Conservation (phyloP, 139 green algal genomes). For the Chlamydomonas sp. region DNA sequence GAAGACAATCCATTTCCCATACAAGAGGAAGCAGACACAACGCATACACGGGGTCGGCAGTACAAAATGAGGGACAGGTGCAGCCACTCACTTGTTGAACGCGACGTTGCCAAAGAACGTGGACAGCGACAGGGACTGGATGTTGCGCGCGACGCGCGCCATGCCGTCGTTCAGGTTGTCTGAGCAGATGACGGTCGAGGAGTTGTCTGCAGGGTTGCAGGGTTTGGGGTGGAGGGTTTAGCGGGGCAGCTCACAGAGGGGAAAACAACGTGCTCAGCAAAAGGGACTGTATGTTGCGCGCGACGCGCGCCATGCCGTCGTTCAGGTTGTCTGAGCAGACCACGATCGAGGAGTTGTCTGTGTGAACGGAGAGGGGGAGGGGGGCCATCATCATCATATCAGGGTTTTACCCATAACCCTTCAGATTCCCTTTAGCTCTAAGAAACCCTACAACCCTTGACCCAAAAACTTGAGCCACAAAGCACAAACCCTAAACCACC, state of each 20-base stretch:
- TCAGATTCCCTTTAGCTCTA: too few relatives aligned
- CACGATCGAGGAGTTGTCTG: not conserved
- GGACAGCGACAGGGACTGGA: not conserved
- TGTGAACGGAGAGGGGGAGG: too few relatives aligned
- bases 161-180: slow-evolving; percentile 30
- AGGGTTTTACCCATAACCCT: too few relatives aligned
- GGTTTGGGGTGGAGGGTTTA: too few relatives aligned
- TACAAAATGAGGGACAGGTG: slow-evolving; percentile 9
- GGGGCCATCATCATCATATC: too few relatives aligned
- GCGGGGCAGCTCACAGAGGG: slow-evolving; percentile 1
- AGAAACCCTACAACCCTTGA: too few relatives aligned
- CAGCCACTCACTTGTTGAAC: slow-evolving; percentile 17
- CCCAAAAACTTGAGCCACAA: too few relatives aligned
- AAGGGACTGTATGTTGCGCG: not conserved
- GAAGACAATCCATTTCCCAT: too few relatives aligned
- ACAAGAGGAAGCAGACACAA: too few relatives aligned
- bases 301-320: slow-evolving; percentile 19
- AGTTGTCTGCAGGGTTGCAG: too few relatives aligned
- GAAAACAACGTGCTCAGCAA: slow-evolving; percentile 18
- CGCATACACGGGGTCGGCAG: too few relatives aligned
- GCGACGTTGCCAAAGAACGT: slow-evolving; percentile 22
- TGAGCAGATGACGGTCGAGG: slow-evolving; percentile 4
- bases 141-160: slow-evolving; percentile 7
- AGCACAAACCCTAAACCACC: too few relatives aligned
- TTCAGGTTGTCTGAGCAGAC: slow-evolving; percentile 26